Conservation (phyloP, 192 early-diverging fungal genomes). For the Tieghemiomyces parasiticus region DNA sequence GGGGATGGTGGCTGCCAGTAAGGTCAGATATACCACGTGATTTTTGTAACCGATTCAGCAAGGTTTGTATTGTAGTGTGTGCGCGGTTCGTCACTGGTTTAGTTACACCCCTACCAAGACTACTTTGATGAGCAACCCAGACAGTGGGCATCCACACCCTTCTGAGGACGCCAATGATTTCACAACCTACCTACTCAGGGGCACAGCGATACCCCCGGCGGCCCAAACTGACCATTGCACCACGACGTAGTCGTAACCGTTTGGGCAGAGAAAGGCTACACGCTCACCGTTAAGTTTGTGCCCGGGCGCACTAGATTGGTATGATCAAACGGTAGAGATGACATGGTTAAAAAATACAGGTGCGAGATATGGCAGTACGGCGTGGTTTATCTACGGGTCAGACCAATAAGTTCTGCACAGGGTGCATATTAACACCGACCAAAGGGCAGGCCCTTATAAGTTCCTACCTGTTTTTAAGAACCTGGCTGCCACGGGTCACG, state of each 20-base stretch:
- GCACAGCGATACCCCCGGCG: constrained; percentile 66
- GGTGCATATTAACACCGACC: background rate
- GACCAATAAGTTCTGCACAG: background rate
- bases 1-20: constrained; percentile 48
- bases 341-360: background rate
- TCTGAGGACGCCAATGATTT: background rate
- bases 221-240: constrained; percentile 64
- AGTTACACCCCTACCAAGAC: background rate
- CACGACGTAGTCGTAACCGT: constrained; percentile 48
- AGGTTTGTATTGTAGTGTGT: too few species aligned
- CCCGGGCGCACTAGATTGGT: background rate
- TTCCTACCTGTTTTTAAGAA: background rate
- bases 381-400: background rate
- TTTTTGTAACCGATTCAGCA: too few species aligned
- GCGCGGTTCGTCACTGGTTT: too few species aligned
- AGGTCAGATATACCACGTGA: background rate
- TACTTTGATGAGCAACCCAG: background rate
- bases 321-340: background rate
- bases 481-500: background rate
- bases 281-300: constrained; percentile 19
- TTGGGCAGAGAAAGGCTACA: constrained; percentile 30
- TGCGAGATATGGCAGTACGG: background rate
- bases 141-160: background rate
- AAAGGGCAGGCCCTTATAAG: background rate
- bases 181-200: constrained; percentile 28